A percentile compares a stretch with the other conserved stretches of the same genome.
Evolutionary conservation across 495 filamentous ascomycete species (phyloP).

Genomic region (Bathelium albidoporum): DNA sequence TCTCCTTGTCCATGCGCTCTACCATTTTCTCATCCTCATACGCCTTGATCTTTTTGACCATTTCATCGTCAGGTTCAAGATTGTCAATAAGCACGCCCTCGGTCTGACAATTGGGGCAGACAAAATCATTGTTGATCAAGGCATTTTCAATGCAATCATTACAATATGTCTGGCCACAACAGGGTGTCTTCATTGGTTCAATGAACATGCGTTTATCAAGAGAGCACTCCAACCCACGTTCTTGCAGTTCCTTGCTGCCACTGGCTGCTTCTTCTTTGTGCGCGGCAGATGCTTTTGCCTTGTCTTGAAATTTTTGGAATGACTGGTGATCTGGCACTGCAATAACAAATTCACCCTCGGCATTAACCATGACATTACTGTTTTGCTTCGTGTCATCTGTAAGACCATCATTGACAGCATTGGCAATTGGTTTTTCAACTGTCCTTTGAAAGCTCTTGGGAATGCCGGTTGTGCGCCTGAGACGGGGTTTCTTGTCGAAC

Average conservation of each 20-base stretch:
- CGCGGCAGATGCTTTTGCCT: slow-evolving; percentile 70
- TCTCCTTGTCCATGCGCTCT: slow-evolving; percentile 49
- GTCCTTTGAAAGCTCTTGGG: slow-evolving; percentile 86
- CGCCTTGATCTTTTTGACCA: slow-evolving; percentile 61
- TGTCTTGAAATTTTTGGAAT: slow-evolving; percentile 95
- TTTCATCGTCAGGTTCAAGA: slow-evolving; percentile 69
- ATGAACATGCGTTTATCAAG: slow-evolving; percentile 95
- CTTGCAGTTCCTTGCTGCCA: slow-evolving; percentile 69
- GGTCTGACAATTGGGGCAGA: slow-evolving; percentile 81
- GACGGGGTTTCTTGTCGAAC: slow-evolving; percentile 78
- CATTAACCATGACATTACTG: slow-evolving; percentile 87
- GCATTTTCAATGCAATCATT: slow-evolving; percentile 97
- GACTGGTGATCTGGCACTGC: slow-evolving; percentile 86
- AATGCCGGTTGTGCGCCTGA: slow-evolving; percentile 94
- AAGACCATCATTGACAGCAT: slow-evolving; percentile 56
- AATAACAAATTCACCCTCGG: slow-evolving; percentile 93
- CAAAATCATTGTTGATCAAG: slow-evolving; percentile 93
- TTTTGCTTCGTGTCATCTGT: slow-evolving; percentile 69
- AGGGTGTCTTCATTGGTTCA: slow-evolving; percentile 96
- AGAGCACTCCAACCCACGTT: slow-evolving; percentile 79
- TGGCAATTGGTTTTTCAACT: slow-evolving; percentile 73
- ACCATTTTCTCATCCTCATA: slow-evolving; percentile 64
- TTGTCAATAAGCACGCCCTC: slow-evolving; percentile 91
- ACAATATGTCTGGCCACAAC: slow-evolving; percentile 95
- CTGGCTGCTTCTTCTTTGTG: slow-evolving; percentile 61